These are phyloP conservation scores for Boletus rubropictus DNA, from an alignment of 768 basidiomycete genomes.

Conservation along the genomic window DNA sequence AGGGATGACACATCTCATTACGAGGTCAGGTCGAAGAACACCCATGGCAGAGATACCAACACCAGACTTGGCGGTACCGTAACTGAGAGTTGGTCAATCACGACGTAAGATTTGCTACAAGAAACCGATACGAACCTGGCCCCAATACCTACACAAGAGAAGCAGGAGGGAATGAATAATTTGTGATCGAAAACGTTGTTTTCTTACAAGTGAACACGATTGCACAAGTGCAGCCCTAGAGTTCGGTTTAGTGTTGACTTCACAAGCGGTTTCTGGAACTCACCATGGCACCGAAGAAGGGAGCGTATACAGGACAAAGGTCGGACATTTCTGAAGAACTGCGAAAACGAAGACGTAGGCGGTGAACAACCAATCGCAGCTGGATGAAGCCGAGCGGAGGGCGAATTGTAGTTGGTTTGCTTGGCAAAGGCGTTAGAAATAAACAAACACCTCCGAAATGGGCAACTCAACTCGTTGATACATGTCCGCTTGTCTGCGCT, in stretches of 20 bases:
- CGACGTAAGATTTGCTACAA: not conserved
- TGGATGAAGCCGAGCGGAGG: constrained; percentile 25
- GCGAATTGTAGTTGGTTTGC: constrained; percentile 16
- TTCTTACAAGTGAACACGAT: constrained; percentile 95
- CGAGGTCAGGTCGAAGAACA: constrained; percentile 89
- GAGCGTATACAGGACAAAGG: constrained; percentile 90
- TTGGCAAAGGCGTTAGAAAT: constrained; percentile 27
- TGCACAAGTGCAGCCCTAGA: constrained; percentile 89
- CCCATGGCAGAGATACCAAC: constrained; percentile 98
- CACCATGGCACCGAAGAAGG: constrained; percentile 97
- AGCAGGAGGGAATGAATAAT: not conserved
- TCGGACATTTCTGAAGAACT: constrained; percentile 52
- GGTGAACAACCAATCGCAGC: not conserved
- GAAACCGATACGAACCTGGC: constrained; percentile 54
- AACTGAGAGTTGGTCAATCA: constrained; percentile 44
- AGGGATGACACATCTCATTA: constrained; percentile 97
- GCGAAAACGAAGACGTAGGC: constrained; percentile 1
- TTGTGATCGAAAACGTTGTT: not conserved
- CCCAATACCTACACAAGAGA: constrained; percentile 58
- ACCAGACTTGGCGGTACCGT: constrained; percentile 98
- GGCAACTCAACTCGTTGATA: not conserved
- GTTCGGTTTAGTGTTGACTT: constrained; percentile 8
- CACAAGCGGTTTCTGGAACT: constrained; percentile 23
- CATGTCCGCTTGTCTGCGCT: constrained; percentile 68
- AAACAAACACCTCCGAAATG: constrained; percentile 24